Evolutionary conservation across 805 yeast species (phyloP), one percentile per base, ranked within the genome.

Genomic region (Cyberlindnera euphorbiae): DNA sequence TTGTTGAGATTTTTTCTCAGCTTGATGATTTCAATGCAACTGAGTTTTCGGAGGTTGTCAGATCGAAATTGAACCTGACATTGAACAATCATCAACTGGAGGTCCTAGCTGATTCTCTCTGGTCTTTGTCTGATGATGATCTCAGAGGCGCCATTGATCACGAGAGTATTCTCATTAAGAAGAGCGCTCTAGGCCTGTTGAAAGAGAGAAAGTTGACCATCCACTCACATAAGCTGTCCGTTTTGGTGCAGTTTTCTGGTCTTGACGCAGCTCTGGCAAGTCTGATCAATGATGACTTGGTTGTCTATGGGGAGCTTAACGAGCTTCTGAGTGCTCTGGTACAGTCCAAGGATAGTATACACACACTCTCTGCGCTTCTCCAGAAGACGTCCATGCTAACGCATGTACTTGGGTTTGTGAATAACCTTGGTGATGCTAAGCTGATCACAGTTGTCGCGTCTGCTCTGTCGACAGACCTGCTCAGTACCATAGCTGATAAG

Each of bases 1-100:
- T 69, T n/a, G 49, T 54, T 32, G 69, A 67, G 34, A 51, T 70
- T 3, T 58, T 60, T 26, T 48, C 53, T 8, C 67, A 63, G 36
- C 41, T 66, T 13, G 44, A 32, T 9, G 32, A 26, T 4, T 46
- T 54, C 28, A 37, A 47, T 7, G 13, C 19, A 2, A 9, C 29
- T 6, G 51, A 50, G 4, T 42, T 50, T 16, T 36, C 49, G 3
- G 17, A 14, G 4, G 32, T 14, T 12, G 48, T 51, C 6, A 28
- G 36, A 16, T 32, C 30, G 15, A 34, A 9, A 41, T 49, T 7
- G 8, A 15, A 4, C 11, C 6, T 8, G 28, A 28, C 10, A 38
- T 38, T 11, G 29, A 35, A 13, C 35, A 43, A 10, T 49, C 41
- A 1, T n/a, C 38, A 58, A 5, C 34, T 50, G 8, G 38, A 41